Evolutionary conservation across 805 yeast genomes (phyloP), one percentile per base, ranked within the genome.

Genomic region (Helenozyma baotianmanensis): DNA sequence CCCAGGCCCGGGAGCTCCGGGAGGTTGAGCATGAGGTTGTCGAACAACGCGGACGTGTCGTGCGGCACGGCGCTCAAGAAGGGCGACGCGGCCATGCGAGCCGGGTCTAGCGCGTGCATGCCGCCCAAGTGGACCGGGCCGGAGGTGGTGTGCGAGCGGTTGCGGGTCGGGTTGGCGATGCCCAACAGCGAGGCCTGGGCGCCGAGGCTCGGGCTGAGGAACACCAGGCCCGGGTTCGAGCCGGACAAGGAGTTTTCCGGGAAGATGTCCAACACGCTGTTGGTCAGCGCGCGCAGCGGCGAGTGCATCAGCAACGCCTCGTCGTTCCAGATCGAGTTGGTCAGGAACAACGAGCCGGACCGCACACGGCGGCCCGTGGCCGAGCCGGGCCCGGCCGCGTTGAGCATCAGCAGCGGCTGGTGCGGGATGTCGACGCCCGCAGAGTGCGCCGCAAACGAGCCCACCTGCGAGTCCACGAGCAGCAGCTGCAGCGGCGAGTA

Each of bases 321-420:
- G 45, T 72, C 78, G 40, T 74, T 72, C 84, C 84, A 78, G 33
- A 78, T 77, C 24, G 81, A 74, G 40, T 63, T 56, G 3, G 68
- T 58, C 16, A 67, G 59, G 42, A 72, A 64, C 28, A 77, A 56
- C 1, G 81, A 75, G 4, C 80, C 77, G 1, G 82, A 76, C 33
- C 84, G 66, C 42, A 72, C 56, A 42, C 83, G 58, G 28, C 41
- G 36, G 18, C 43, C 42, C 11, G 36, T 13, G 13, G 40, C 33
- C 12, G 33, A 27, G 3, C 36, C 30, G 13, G 41, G 37, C 8
- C 38, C 30, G 19, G 27, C 29, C 19, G 38, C 13, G 25, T 34
- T 39, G 11, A 42, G 39, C 17, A 43, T 30, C 48, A 44, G 48
- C 47, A 38, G 40, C 22, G 40, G 34, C 21, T 31, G 34, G 30